These are phyloP conservation scores for Scenedesmus sp. DNA, from an alignment of 163 green algal species.

Conservation along the genomic window DNA sequence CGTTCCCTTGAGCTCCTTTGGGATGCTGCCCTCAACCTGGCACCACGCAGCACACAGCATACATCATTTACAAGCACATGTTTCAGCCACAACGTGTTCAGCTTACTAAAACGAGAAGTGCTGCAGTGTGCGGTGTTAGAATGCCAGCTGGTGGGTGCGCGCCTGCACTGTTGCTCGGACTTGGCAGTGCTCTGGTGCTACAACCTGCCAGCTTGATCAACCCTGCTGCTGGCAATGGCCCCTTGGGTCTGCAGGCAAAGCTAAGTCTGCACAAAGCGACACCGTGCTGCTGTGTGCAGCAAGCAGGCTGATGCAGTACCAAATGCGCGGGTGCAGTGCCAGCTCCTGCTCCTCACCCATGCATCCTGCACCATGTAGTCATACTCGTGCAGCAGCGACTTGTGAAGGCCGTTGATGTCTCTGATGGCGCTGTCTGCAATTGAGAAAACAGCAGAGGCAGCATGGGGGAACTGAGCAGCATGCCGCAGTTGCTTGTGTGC, in stretches of 20 bases:
- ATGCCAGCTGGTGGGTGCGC: too few relatives aligned
- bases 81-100: too few relatives aligned
- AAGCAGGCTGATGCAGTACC: neutral
- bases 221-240: neutral
- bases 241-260: neutral
- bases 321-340: neutral
- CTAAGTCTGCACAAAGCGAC: neutral
- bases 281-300: neutral
- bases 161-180: too few relatives aligned
- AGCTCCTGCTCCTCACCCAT: constrained; percentile 53
- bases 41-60: neutral
- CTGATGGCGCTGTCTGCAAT: constrained; percentile 28
- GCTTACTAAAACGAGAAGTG: too few relatives aligned
- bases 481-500: neutral
- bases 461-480: neutral
- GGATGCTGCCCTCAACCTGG: constrained; percentile 69
- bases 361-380: constrained; percentile 58
- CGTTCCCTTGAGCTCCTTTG: constrained; percentile 75
- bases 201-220: neutral
- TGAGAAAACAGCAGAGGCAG: neutral
- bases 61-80: neutral
- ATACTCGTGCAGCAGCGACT: constrained; percentile 59
- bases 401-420: constrained; percentile 51
- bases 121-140: too few relatives aligned
- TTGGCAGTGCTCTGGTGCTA: neutral